Evolutionary conservation across 257 asterid genomes (phyloP).

Genomic region (Nicotiana obtusifolia): DNA sequence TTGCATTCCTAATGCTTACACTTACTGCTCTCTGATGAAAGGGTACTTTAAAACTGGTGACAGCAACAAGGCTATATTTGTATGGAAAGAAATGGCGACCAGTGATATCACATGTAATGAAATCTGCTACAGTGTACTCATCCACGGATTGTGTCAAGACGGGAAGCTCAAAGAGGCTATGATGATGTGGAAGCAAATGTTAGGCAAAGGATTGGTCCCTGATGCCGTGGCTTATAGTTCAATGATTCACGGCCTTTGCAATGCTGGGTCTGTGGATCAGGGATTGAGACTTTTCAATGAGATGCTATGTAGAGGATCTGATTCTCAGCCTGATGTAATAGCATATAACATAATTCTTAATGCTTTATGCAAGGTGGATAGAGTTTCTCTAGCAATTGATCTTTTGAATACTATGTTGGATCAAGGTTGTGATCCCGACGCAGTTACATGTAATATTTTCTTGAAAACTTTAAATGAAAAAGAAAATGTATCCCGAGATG

Average conservation of each 20-base stretch:
- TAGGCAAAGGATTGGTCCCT: slow-evolving; percentile 59
- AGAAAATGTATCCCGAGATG: slow-evolving; percentile 49
- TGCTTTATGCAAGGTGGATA: slow-evolving; percentile 68
- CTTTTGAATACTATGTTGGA: slow-evolving; percentile 69
- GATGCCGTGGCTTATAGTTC: slow-evolving; percentile 86
- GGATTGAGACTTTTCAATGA: slow-evolving; percentile 76
- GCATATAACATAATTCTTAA: slow-evolving; percentile 65
- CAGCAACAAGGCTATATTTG: slow-evolving; percentile 53
- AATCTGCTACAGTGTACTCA: slow-evolving; percentile 70
- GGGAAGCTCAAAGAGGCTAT: slow-evolving; percentile 73
- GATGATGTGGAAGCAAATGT: slow-evolving; percentile 71
- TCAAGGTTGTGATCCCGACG: slow-evolving; percentile 80
- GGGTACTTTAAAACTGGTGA: slow-evolving; percentile 73
- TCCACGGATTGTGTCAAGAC: slow-evolving; percentile 65
- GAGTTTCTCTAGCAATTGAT: slow-evolving; percentile 58
- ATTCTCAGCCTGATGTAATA: slow-evolving; percentile 64
- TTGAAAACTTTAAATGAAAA: slow-evolving; percentile 52
- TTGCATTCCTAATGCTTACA: slow-evolving; percentile 61
- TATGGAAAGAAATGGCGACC: slow-evolving; percentile 69
- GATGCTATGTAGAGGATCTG: slow-evolving; percentile 57
- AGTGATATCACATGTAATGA: slow-evolving; percentile 40
- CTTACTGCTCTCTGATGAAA: slow-evolving; percentile 73
- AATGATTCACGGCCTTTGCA: slow-evolving; percentile 80
- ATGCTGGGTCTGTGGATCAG: slow-evolving; percentile 54
- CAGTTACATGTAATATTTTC: slow-evolving; percentile 68